These are phyloP conservation scores for Fonsecaea erecta DNA, from an alignment of 2,329 filamentous ascomycete genomes.

Conservation along the genomic window DNA sequence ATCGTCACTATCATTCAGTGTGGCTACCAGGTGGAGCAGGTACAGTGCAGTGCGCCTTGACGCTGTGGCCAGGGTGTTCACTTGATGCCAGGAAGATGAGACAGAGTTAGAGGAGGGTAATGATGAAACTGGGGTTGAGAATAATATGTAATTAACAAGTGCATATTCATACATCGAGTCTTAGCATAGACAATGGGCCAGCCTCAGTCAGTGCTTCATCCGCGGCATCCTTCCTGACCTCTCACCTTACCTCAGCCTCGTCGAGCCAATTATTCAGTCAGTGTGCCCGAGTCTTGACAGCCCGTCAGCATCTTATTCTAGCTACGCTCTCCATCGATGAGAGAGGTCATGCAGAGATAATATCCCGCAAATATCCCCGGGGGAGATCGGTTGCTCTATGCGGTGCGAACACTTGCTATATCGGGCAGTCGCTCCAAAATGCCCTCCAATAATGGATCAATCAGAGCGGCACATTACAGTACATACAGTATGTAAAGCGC, in stretches of 20 bases:
- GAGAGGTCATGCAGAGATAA: neutral
- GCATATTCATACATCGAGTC: too few species aligned
- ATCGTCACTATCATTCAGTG: neutral
- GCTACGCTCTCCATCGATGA: neutral
- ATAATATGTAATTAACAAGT: too few species aligned
- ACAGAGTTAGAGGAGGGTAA: neutral
- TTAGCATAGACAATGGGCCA: neutral
- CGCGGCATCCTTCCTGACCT: too few species aligned
- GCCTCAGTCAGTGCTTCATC: too few species aligned
- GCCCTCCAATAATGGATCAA: neutral
- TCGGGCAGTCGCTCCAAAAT: neutral
- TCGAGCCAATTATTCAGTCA: neutral
- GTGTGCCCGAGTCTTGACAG: too few species aligned
- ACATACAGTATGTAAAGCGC: too few species aligned
- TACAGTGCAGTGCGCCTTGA: neutral
- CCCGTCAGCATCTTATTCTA: neutral
- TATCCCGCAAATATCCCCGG: neutral
- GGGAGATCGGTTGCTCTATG: neutral
- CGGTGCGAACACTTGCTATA: neutral
- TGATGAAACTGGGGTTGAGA: neutral
- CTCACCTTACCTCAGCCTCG: neutral
- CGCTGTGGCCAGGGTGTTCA: neutral
- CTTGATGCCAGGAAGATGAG: neutral
- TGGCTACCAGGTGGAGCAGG: neutral
- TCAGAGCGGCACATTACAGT: too few species aligned